A percentile compares a stretch with the other conserved stretches of the same genome.
Conservation (phyloP, 1,284 basidiomycete species). For the Papiliotrema nemorosa region DNA sequence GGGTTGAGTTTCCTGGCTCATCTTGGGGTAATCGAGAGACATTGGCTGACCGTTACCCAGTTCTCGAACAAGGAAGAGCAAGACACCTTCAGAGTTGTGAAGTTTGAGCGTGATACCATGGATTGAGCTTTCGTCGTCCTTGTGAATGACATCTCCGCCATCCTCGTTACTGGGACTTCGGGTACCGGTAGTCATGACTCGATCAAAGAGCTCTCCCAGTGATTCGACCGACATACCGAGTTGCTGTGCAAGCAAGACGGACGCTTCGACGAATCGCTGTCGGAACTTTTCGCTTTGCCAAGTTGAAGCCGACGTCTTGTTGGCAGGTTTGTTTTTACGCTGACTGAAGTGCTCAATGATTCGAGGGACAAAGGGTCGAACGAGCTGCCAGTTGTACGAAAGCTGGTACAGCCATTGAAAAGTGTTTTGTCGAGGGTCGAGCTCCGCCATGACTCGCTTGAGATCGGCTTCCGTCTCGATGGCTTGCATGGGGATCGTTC, state of each 20-base stretch:
- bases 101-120: conserved; percentile 47
- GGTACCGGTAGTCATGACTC: conserved; percentile 52
- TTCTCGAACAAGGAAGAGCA: conserved; percentile 54
- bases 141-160: conserved; percentile 17
- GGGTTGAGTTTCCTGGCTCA: conserved; percentile 17
- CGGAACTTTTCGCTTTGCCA: conserved; percentile 46
- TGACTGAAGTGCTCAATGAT: conserved; percentile 36
- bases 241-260: conserved; percentile 50
- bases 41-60: conserved; percentile 40
- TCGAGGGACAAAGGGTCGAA: conserved; percentile 50
- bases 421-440: conserved; percentile 51
- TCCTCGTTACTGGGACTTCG: conserved; percentile 22
- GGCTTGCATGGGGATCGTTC: conserved; percentile 53
- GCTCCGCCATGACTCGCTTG: conserved; percentile 50
- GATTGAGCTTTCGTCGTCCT: conserved; percentile 43
- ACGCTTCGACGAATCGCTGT: conserved; percentile 52
- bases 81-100: conserved; percentile 49
- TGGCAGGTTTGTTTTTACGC: conserved; percentile 9
- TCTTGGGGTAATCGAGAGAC: conserved; percentile 30
- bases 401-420: conserved; percentile 56
- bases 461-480: conserved; percentile 53
- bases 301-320: conserved; percentile 11
- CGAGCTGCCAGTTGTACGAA: conserved; percentile 54
- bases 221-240: conserved; percentile 52
- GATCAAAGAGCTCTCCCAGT: conserved; percentile 63